phyloP scores from a whole-genome alignment of 2,329 filamentous ascomycete species.

The Aspergillus neotritici region DNA sequence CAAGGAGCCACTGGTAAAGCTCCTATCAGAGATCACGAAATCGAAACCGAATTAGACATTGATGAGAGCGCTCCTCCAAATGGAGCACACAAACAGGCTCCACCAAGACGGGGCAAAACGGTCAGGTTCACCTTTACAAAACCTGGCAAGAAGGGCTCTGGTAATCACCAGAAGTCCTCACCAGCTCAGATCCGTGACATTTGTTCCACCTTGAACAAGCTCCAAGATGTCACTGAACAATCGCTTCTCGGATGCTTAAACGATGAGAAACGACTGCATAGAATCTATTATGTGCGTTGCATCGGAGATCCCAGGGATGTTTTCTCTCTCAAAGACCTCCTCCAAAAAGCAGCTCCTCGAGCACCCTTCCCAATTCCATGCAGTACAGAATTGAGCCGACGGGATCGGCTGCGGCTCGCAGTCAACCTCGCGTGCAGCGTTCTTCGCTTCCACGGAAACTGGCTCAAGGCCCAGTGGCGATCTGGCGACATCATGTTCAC shows the following conservation, averaged over 20 bases:
- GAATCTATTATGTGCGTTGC: neutral
- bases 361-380: neutral
- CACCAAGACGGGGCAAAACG: neutral
- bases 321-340: neutral
- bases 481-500: conserved; percentile 14
- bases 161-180: neutral
- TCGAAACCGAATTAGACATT: neutral
- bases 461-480: conserved; percentile 14
- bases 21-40: neutral
- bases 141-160: neutral
- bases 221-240: neutral
- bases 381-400: neutral
- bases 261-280: neutral
- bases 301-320: neutral
- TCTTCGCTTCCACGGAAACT: conserved; percentile 18
- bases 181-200: neutral
- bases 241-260: neutral
- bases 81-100: neutral
- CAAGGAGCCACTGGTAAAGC: too few relatives aligned
- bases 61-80: neutral
- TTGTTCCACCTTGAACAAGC: neutral
- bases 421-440: conserved; percentile 14
- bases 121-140: neutral
- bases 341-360: neutral
- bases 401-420: conserved; percentile 10